Conservation (phyloP, 768 basidiomycete species). For the Xanthoconium purpureum region DNA sequence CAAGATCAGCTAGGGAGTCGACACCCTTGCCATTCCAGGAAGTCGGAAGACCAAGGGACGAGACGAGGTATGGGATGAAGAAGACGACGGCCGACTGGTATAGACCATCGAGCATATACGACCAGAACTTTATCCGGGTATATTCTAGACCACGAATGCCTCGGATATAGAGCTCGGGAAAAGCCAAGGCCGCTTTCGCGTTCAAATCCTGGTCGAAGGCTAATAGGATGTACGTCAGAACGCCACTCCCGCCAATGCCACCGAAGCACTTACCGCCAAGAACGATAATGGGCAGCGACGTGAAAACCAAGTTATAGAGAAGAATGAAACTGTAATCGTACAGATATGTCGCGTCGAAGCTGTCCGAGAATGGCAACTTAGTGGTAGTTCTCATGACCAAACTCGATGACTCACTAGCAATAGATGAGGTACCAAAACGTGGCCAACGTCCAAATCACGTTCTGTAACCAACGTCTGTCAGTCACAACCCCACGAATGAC, state of each 20-base stretch:
- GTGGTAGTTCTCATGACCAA: not conserved
- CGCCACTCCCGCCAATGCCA: not conserved
- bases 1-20: slow-evolving; percentile 81
- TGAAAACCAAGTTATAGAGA: slow-evolving; percentile 89
- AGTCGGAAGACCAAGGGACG: slow-evolving; percentile 58
- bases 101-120: slow-evolving; percentile 91
- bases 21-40: slow-evolving; percentile 81
- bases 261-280: slow-evolving; percentile 65
- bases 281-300: slow-evolving; percentile 86
- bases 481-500: not conserved
- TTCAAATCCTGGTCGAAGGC: slow-evolving; percentile 97
- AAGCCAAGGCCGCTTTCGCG: slow-evolving; percentile 83
- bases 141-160: slow-evolving; percentile 94
- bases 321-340: slow-evolving; percentile 95
- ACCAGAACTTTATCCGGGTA: slow-evolving; percentile 88
- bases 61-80: slow-evolving; percentile 79
- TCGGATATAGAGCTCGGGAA: slow-evolving; percentile 93
- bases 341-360: slow-evolving; percentile 92
- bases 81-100: slow-evolving; percentile 89
- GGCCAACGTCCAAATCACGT: slow-evolving; percentile 89
- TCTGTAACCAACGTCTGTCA: slow-evolving; percentile 39
- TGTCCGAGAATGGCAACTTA: slow-evolving; percentile 32
- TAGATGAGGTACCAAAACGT: slow-evolving; percentile 94
- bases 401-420: slow-evolving; percentile 57
- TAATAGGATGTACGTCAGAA: slow-evolving; percentile 8